Evolutionary conservation across 345 rosid species (phyloP), one percentile per base, ranked within the genome.

Genomic region (Gossypium ekmanianum): DNA sequence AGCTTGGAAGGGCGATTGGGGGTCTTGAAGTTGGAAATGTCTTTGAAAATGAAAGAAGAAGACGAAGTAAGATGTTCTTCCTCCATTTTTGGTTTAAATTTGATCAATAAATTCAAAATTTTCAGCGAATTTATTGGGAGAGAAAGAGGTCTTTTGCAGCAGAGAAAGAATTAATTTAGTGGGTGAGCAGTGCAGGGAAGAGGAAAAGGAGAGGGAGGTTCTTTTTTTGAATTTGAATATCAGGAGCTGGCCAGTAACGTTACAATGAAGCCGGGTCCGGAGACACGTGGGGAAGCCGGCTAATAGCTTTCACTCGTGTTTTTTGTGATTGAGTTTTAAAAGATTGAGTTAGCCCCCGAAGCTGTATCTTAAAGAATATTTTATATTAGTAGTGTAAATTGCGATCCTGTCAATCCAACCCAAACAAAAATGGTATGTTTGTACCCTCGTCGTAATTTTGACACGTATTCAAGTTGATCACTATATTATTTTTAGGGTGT

Each of bases 11-110:
- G 76, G 34, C 96, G 95, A 44, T 85, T 85, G 4, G 98, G 98
- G 72, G 98, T 94, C 81, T 86, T 91, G 87, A 89, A 88, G 79
- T 94, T 94, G 3, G 98, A 91, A 18, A 92, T 81, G 84, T 92
- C 97, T 13, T 79, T 85, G 75, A 94, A 84, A 61, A 90, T 81
- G 9, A 71, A 76, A 44, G 78, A 66, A 17, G 66, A 41, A 8
- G 62, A 63, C 1, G 47, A 41, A 51, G 76, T 9, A 61, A 29
- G 11, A 13, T 44, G 64, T 2, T 58, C 64, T 52, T 65, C 77
- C 22, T 65, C 77, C 76, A 73, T 73, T 59, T 45, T 9, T 2
- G 2, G 22, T 2, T 69, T 17, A 2, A 29, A 24, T 26, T 27
- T 27, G 43, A 51, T 9, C 2, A n/a, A 20, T 2, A 5, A 3